These are phyloP conservation scores for Sporisorium graminicola DNA, from an alignment of 1,284 basidiomycete genomes.

Conservation along the genomic window DNA sequence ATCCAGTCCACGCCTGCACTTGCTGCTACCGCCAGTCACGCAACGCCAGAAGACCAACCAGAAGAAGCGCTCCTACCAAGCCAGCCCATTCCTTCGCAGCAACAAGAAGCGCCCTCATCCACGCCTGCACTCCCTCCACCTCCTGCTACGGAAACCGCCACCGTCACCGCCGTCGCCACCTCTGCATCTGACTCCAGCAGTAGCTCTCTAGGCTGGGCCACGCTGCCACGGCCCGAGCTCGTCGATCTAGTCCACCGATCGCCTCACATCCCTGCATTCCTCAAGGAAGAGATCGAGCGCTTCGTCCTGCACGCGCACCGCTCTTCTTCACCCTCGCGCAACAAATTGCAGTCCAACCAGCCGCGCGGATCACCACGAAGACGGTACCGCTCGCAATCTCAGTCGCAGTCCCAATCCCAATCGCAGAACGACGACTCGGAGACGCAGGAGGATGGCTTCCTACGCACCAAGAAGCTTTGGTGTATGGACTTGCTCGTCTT, in stretches of 20 bases:
- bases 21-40: neutral
- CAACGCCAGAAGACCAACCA: neutral
- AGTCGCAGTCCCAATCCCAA: conserved; percentile 18
- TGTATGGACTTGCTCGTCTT: conserved; percentile 37
- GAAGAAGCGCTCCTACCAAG: conserved; percentile 6
- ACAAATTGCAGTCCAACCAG: neutral
- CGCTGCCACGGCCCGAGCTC: conserved; percentile 29
- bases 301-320: conserved; percentile 30
- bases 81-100: conserved; percentile 31
- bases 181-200: conserved; percentile 5
- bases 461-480: conserved; percentile 43
- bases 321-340: conserved; percentile 5
- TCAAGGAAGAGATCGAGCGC: conserved; percentile 46
- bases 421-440: conserved; percentile 45
- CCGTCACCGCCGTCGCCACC: neutral
- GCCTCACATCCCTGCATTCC: conserved; percentile 29
- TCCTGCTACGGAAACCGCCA: neutral
- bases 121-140: conserved; percentile 22
- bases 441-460: conserved; percentile 45
- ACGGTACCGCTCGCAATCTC: conserved; percentile 1
- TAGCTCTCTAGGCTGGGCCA: conserved; percentile 29
- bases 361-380: neutral
- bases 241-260: conserved; percentile 35
- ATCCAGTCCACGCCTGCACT: conserved; percentile 28
- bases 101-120: conserved; percentile 14